Conservation (phyloP, 305 asterid genomes). For the Euphrasia arctica region DNA sequence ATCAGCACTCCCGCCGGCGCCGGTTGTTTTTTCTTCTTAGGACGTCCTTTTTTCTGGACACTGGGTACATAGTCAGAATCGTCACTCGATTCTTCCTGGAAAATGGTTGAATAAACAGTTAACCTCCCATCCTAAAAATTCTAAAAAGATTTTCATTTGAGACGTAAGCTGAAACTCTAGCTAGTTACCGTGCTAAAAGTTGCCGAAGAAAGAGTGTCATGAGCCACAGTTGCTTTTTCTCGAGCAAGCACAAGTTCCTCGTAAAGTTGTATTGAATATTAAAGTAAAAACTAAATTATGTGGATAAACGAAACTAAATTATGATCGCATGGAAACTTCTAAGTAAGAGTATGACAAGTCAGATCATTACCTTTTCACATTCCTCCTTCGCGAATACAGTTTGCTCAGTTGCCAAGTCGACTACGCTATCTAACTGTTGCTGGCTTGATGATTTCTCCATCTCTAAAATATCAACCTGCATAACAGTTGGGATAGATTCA, state of each 20-base stretch:
- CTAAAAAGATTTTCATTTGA: constrained; percentile 8
- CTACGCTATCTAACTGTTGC: constrained; percentile 54
- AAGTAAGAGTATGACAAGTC: constrained; percentile 16
- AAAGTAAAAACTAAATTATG: constrained; percentile 4
- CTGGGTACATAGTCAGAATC: no score
- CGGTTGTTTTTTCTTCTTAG: no score
- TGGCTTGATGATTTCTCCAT: constrained; percentile 82
- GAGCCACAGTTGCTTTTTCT: constrained; percentile 64
- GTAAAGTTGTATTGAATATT: constrained; percentile 47
- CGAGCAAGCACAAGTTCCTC: constrained; percentile 59
- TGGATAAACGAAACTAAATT: background rate
- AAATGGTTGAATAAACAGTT: constrained; percentile 29
- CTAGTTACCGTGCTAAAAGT: constrained; percentile 37
- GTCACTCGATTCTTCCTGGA: constrained; percentile 50
- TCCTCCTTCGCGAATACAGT: constrained; percentile 58
- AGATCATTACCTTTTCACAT: constrained; percentile 54
- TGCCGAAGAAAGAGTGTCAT: constrained; percentile 49
- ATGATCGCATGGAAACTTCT: constrained; percentile 3
- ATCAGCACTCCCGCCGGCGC: no score
- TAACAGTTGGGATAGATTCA: constrained; percentile 18
- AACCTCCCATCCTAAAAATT: constrained; percentile 15
- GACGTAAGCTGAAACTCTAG: constrained; percentile 24
- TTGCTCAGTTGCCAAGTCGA: constrained; percentile 64
- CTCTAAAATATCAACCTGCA: constrained; percentile 69
- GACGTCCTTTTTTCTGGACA: no score